Percentiles rank a stretch among this genome's conserved stretches.
These are phyloP conservation scores for Cadophora malorum DNA, from an alignment of 2,329 filamentous ascomycete species.

Conservation along the genomic window DNA sequence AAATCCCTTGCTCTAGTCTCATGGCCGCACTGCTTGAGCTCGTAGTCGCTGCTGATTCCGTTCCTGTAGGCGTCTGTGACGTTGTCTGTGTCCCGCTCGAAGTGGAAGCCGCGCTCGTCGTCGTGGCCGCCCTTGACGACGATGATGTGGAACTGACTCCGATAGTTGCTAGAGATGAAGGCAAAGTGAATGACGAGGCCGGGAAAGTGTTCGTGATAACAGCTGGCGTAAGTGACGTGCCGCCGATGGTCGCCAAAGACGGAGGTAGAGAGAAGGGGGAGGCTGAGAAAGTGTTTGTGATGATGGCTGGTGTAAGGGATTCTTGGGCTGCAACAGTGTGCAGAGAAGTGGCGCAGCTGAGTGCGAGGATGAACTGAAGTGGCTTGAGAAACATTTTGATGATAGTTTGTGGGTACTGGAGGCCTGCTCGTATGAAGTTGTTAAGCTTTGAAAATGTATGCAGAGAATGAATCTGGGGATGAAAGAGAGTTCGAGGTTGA, in stretches of 20 bases:
- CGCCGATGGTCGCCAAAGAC: conserved; percentile 1
- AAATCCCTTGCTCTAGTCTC: neutral
- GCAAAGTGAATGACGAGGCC: neutral
- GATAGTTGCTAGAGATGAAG: neutral
- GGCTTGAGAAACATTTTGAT: conserved; percentile 5
- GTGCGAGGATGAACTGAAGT: conserved; percentile 6
- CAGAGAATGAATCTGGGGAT: neutral
- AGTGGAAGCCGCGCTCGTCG: neutral
- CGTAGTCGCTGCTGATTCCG: conserved; percentile 4
- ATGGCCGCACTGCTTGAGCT: conserved; percentile 8
- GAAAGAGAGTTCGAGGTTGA: neutral
- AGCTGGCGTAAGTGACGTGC: conserved; percentile 6
- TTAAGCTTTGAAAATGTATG: neutral
- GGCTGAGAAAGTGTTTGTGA: neutral
- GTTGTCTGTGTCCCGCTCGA: conserved; percentile 1
- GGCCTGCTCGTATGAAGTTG: neutral
- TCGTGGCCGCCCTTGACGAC: neutral
- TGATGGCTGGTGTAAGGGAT: neutral
- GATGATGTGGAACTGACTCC: neutral
- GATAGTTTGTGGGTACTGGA: neutral
- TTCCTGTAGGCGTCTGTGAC: conserved; percentile 1
- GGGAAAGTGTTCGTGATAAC: neutral
- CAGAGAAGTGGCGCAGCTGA: conserved; percentile 8
- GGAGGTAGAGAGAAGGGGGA: neutral
- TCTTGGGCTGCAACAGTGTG: neutral